Evolutionary conservation across 1,284 basidiomycete genomes (phyloP), one percentile per base, ranked within the genome.

Genomic region (Coniferiporia weirii): DNA sequence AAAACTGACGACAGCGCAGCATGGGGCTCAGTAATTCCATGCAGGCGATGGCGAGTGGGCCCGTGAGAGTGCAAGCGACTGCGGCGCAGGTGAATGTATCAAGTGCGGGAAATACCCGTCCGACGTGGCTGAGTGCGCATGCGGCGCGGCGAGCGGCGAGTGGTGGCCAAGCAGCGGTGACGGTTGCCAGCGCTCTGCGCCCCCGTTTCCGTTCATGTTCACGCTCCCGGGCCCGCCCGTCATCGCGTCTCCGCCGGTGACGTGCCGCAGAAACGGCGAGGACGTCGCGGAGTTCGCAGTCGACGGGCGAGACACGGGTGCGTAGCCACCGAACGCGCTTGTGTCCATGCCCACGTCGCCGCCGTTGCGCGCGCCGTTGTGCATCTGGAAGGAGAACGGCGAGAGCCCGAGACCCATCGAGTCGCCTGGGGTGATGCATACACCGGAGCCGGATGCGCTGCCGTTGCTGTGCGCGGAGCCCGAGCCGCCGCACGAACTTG

Each of bases 261-360:
- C 58, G 46, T 61, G 55, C 27, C 56, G 55, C 46, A 57, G 57
- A 27, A 53, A 61, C 20, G 60, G 60, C 34, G 55, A 57, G 13
- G 51, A 34, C 15, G 56, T 43, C 17, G 58, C 48, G 19, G 47
- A 35, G 36, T 54, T 57, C 17, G 55, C 60, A 17, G 56, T 54
- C 20, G 60, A 61, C n/a, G 60, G 60, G 8, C 60, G 50, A n/a
- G 55, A 53, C 10, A 46, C 46, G 17, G 40, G 45, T 9, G 50
- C 44, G 40, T 55, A 60, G n/a, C 45, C 46, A 38, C 34, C 22
- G 34, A 59, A 40, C 17, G 57, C 43, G 22, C 20, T 17, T n/a
- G 47, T 38, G 34, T 52, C 48, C 10, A 54, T 13, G 9, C 36
- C 22, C 32, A 34, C 44, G n/a, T 46, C 53, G 27, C 27, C 27